A percentile compares a stretch with the other conserved stretches of the same genome.
Evolutionary conservation across 306 rosid species (phyloP).

Genomic region (Castanopsis chinensis): DNA sequence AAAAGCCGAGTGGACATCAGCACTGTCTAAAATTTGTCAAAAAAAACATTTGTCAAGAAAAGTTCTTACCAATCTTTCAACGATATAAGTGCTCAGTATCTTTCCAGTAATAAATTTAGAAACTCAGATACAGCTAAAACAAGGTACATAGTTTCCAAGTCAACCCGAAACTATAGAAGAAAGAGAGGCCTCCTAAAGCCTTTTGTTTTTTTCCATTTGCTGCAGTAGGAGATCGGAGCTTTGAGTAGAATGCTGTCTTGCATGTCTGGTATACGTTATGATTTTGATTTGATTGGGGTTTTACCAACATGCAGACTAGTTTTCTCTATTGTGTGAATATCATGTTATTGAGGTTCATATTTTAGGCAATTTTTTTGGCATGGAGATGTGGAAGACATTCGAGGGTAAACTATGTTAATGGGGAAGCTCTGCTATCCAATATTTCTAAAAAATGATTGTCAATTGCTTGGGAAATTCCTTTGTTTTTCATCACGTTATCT

Average conservation of each 20-base stretch:
- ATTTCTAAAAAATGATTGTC: neutral
- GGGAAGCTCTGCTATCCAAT: neutral
- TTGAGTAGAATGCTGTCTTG: conserved; percentile 1
- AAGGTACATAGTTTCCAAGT: conserved; percentile 18
- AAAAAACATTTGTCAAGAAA: neutral
- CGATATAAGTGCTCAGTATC: conserved; percentile 3
- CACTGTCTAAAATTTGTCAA: conserved; percentile 40
- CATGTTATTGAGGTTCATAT: neutral
- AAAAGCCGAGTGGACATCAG: conserved; percentile 78
- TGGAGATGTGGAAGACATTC: neutral
- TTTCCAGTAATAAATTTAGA: conserved; percentile 1
- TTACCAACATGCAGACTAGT: conserved; percentile 6
- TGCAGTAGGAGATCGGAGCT: conserved; percentile 20
- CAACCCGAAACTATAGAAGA: conserved; percentile 12
- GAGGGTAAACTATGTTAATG: neutral
- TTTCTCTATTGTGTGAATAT: conserved; percentile 19
- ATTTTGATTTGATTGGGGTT: conserved; percentile 13
- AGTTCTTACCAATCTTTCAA: conserved; percentile 7
- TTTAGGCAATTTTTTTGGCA: neutral
- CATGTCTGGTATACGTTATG: conserved; percentile 16
- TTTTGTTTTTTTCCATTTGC: conserved; percentile 16
- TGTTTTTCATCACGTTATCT: no score
- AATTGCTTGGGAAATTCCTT: neutral
- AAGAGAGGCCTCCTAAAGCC: conserved; percentile 16
- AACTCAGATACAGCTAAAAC: conserved; percentile 22